Evolutionary conservation across 1,284 basidiomycete genomes (phyloP).

Genomic region (Boletus sp.): DNA sequence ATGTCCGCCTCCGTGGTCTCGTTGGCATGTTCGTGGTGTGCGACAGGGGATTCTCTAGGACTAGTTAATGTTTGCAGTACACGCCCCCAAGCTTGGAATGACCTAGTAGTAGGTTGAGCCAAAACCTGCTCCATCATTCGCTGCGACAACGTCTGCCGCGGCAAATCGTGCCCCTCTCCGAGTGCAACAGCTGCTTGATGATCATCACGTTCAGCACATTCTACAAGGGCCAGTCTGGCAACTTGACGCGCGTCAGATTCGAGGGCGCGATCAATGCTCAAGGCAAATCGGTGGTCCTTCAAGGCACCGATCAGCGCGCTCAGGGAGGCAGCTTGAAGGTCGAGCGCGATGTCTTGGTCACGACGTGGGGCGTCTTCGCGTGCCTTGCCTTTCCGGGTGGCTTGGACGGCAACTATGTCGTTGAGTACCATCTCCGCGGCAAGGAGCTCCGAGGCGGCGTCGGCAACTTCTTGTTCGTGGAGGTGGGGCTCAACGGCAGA

Average conservation of each 20-base stretch:
- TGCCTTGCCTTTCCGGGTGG: constrained; percentile 39
- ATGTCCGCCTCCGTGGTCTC: not conserved
- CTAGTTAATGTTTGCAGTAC: constrained; percentile 8
- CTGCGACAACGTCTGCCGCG: constrained; percentile 22
- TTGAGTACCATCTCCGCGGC: constrained; percentile 31
- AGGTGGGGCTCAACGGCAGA: constrained; percentile 15
- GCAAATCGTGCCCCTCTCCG: constrained; percentile 14
- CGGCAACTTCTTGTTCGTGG: constrained; percentile 6
- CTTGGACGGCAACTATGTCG: constrained; percentile 39
- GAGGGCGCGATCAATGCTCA: constrained; percentile 35
- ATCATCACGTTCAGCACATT: constrained; percentile 25
- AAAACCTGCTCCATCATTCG: constrained; percentile 18
- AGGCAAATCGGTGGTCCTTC: constrained; percentile 36
- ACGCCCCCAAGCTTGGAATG: not conserved
- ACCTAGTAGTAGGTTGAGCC: constrained; percentile 9
- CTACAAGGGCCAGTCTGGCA: not conserved
- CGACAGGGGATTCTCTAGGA: not conserved
- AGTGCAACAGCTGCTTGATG: constrained; percentile 21
- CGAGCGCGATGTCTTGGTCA: constrained; percentile 50
- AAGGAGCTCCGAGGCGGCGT: constrained; percentile 23
- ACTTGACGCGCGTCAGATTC: constrained; percentile 14
- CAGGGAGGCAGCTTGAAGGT: constrained; percentile 41
- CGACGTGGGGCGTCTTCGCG: constrained; percentile 29
- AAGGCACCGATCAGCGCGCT: constrained; percentile 32
- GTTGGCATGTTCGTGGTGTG: not conserved